Percentiles rank a stretch among this genome's conserved stretches.
These are phyloP conservation scores for Clavispora fructus DNA, from an alignment of 805 yeast species.

Conservation along the genomic window DNA sequence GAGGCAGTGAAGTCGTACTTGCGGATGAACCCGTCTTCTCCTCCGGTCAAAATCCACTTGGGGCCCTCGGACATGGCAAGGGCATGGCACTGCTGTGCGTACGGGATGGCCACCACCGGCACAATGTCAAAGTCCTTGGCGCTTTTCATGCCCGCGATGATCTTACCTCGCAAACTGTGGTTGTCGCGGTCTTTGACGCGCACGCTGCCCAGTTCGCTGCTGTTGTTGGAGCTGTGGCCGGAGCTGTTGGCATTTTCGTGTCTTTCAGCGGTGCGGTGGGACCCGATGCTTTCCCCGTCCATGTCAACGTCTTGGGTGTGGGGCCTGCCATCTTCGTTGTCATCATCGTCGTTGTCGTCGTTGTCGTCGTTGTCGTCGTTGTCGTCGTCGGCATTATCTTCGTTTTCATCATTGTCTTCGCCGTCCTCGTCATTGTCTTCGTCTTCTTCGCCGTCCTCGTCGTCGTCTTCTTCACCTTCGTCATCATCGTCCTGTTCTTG, in stretches of 20 bases:
- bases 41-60: constrained; percentile 88
- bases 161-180: constrained; percentile 14
- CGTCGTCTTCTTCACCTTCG: constrained; percentile 18
- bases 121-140: constrained; percentile 63
- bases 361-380: constrained; percentile 16
- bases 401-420: constrained; percentile 7
- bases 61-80: constrained; percentile 74
- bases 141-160: constrained; percentile 40
- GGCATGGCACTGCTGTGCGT: constrained; percentile 71
- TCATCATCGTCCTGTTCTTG: constrained; percentile 22
- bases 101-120: constrained; percentile 87
- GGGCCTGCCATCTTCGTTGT: constrained; percentile 18
- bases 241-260: constrained; percentile 1
- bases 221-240: neutral
- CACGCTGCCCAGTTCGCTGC: neutral
- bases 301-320: constrained; percentile 22
- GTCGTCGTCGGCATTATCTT: constrained; percentile 13
- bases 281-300: constrained; percentile 20
- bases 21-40: constrained; percentile 90
- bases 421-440: constrained; percentile 14
- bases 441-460: constrained; percentile 7
- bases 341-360: constrained; percentile 19
- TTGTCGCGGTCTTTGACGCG: neutral
- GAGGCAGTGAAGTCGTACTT: constrained; percentile 84
- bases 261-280: constrained; percentile 4